Evolutionary conservation across 495 filamentous ascomycete species (phyloP).

Genomic region (Aspergillus nidulans): DNA sequence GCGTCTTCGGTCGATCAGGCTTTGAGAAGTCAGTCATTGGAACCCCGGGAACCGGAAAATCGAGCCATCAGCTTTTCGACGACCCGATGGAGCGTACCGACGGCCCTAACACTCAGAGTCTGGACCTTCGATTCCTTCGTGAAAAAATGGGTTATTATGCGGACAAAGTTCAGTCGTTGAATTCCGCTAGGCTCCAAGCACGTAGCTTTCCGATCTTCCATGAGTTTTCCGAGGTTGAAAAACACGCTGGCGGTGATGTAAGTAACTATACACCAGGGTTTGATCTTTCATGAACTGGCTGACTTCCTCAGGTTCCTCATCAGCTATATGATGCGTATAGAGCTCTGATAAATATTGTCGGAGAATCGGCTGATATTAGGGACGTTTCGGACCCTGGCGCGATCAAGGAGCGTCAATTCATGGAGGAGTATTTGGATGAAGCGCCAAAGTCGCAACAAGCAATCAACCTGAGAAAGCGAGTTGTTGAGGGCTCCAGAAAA

Average conservation of each 20-base stretch:
- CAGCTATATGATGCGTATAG: constrained; percentile 75
- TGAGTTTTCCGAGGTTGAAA: constrained; percentile 68
- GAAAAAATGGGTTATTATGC: constrained; percentile 78
- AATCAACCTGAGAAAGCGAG: constrained; percentile 62
- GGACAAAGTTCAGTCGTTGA: constrained; percentile 71
- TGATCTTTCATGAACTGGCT: constrained; percentile 17
- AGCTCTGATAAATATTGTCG: constrained; percentile 68
- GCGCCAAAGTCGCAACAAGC: constrained; percentile 55
- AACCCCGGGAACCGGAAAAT: constrained; percentile 56
- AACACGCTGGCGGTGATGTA: constrained; percentile 60
- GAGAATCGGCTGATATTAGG: constrained; percentile 55
- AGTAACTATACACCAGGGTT: constrained; percentile 10
- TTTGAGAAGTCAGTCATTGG: constrained; percentile 82
- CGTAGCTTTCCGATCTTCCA: constrained; percentile 63
- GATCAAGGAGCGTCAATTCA: constrained; percentile 72
- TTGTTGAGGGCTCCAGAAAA: constrained; percentile 68
- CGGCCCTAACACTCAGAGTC: constrained; percentile 36
- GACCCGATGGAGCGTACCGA: constrained; percentile 57
- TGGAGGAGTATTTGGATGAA: constrained; percentile 67
- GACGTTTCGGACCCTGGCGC: constrained; percentile 49
- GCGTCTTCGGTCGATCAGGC: constrained; percentile 67
- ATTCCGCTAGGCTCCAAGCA: constrained; percentile 61
- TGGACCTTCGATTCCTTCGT: constrained; percentile 66
- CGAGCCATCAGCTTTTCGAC: constrained; percentile 55
- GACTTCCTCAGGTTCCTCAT: constrained; percentile 46